Percentiles rank a stretch among this genome's conserved stretches.
Conservation (phyloP, 768 basidiomycete genomes). For the Suillus brevipes region DNA sequence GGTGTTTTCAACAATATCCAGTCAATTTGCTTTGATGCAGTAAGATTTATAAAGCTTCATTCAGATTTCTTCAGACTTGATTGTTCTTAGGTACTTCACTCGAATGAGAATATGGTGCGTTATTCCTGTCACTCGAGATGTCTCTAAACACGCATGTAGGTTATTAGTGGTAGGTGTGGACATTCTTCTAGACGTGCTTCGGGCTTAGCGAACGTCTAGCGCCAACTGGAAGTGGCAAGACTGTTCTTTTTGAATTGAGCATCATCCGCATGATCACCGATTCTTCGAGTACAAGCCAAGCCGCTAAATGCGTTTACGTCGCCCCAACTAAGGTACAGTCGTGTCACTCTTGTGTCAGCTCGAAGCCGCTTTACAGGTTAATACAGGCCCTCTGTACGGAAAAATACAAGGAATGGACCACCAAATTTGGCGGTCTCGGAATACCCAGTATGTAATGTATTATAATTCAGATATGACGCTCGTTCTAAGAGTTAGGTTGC, state of each 20-base stretch:
- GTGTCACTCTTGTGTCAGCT: background rate
- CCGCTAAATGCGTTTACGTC: conserved; percentile 83
- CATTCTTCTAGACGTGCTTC: conserved; percentile 10
- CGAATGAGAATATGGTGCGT: conserved; percentile 66
- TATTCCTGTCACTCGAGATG: background rate
- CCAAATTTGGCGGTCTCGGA: conserved; percentile 75
- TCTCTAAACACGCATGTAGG: conserved; percentile 41
- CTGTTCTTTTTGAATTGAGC: conserved; percentile 89
- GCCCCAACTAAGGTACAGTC: conserved; percentile 81
- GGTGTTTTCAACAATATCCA: conserved; percentile 92
- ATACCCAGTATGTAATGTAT: conserved; percentile 59
- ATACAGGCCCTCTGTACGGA: conserved; percentile 84
- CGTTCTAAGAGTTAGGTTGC: conserved; percentile 51
- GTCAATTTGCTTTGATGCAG: conserved; percentile 76
- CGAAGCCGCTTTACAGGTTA: background rate
- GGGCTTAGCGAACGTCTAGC: conserved; percentile 45
- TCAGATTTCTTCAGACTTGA: conserved; percentile 2
- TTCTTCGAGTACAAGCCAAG: conserved; percentile 31
- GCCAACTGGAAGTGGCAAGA: conserved; percentile 96
- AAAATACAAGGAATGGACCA: conserved; percentile 78
- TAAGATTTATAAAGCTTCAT: conserved; percentile 34
- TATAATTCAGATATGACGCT: background rate
- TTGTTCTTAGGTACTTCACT: conserved; percentile 50
- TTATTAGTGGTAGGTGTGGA: conserved; percentile 60
- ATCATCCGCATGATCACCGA: conserved; percentile 72